Base-by-base conservation (phyloP, 1,284 basidiomycete species). In the Puccinia polysora region DNA sequence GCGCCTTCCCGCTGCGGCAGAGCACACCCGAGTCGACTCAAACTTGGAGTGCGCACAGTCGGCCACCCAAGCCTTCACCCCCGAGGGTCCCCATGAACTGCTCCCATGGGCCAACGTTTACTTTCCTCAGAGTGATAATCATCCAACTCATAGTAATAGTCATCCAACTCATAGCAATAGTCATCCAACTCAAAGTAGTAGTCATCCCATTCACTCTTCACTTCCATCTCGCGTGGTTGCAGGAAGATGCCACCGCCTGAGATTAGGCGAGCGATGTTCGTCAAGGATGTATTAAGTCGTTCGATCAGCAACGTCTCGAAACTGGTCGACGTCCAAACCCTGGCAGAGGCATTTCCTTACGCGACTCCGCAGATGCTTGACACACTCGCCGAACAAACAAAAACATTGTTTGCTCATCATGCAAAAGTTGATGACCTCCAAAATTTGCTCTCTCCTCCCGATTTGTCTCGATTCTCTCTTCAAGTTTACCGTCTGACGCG, bases 341-440 rank as follows among this genome's bases (percentile, higher is more conserved):
- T 60, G 0, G 32, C 67, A 23, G 55, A 69, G 45, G 67, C 67
- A 30, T 69, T 69, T 34, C 50, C 56, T 28, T 69, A 69, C 56
- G 67, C 67, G 23, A 60, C 25, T 49, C 56, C 55, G 10, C 38
- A 69, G 14, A 59, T 69, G 40, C 43, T 69, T 1, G 45, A 69
- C 2, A 52, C 56, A 8, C 56, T 70, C 6, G 56, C 56, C 15
- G 67, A 60, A 34, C 67, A 70, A 25, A 70, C 67, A 23, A 60
- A 70, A 52, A 70, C 43, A 4, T 20, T 60, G 10, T 38, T 60
- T 10, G 50, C 55, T 20, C 67, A 70, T 40, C 50, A 70, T 60
- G 67, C 67, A 1, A 59, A 58, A 20, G 56, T 70, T 0, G 60
- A 23, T 28, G 7, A 20, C 28, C 1, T 32, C 14, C 45, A 10